Conservation (phyloP, 2,329 filamentous ascomycete species). For the Phaeosphaeriaceae sp. region DNA sequence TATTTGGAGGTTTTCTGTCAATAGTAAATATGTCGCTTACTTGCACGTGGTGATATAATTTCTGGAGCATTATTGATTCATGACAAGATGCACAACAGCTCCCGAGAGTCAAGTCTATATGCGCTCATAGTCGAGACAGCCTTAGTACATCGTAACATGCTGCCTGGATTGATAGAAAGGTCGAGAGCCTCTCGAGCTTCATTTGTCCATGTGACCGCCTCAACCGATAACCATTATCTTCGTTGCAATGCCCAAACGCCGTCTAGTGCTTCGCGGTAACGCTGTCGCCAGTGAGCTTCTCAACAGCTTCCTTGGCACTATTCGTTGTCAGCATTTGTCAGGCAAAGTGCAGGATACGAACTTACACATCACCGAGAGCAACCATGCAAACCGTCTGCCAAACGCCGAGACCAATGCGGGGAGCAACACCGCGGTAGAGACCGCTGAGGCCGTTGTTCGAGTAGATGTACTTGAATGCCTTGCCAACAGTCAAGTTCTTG, state of each 20-base stretch:
- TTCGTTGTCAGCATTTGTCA: slow-evolving; percentile 33
- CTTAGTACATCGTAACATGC: background rate
- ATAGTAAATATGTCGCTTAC: no score
- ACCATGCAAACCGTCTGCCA: slow-evolving; percentile 99
- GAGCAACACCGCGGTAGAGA: slow-evolving; percentile 93
- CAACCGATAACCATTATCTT: background rate
- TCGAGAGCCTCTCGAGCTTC: slow-evolving; percentile 4
- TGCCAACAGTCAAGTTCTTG: slow-evolving; percentile 98
- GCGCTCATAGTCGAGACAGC: background rate
- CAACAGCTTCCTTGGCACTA: slow-evolving; percentile 71
- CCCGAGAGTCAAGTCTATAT: background rate
- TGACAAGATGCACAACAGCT: slow-evolving; percentile 3
- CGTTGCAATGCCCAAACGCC: slow-evolving; percentile 24
- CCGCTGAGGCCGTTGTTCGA: slow-evolving; percentile 85
- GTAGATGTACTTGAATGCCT: slow-evolving; percentile 86
- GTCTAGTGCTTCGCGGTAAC: slow-evolving; percentile 72
- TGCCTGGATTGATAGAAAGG: slow-evolving; percentile 4
- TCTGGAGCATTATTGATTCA: slow-evolving; percentile 9
- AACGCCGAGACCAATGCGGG: slow-evolving; percentile 91
- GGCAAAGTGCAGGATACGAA: slow-evolving; percentile 35
- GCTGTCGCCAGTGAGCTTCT: slow-evolving; percentile 69
- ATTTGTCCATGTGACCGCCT: background rate
- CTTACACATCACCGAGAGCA: slow-evolving; percentile 95
- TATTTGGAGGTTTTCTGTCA: background rate
- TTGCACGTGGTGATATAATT: no score